Evolutionary conservation across 2,329 filamentous ascomycete species (phyloP).

Genomic region (Talaromyces islandicus): DNA sequence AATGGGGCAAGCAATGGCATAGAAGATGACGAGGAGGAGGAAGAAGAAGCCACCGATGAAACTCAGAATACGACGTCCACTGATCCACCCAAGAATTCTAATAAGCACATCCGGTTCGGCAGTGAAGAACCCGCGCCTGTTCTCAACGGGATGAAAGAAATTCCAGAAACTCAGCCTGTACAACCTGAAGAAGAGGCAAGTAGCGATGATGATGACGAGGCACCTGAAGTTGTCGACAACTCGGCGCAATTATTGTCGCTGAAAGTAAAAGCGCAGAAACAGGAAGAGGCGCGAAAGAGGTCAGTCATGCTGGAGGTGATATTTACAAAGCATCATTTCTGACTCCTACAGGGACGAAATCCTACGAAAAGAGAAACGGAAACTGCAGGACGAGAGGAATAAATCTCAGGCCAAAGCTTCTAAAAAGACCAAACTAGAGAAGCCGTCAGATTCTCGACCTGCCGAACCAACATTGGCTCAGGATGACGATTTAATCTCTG

Average conservation of each 20-base stretch:
- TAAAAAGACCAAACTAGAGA: conserved; percentile 25
- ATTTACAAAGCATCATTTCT: not conserved
- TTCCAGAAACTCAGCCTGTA: conserved; percentile 12
- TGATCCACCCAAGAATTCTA: not conserved
- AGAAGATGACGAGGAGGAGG: too few species aligned
- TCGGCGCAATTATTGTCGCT: conserved; percentile 32
- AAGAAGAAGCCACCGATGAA: not conserved
- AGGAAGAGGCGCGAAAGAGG: conserved; percentile 31
- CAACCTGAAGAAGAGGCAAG: conserved; percentile 9
- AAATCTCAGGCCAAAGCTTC: conserved; percentile 32
- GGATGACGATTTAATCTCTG: conserved; percentile 35
- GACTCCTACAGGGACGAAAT: conserved; percentile 28
- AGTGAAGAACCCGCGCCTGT: conserved; percentile 34
- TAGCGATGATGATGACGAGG: conserved; percentile 33
- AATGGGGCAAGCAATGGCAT: not conserved
- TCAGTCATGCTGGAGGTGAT: conserved; percentile 16
- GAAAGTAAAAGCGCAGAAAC: conserved; percentile 33
- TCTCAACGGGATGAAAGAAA: conserved; percentile 15
- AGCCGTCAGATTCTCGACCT: conserved; percentile 8
- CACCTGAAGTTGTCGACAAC: conserved; percentile 38
- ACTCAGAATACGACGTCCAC: not conserved
- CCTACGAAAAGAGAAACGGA: conserved; percentile 33
- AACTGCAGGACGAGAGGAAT: conserved; percentile 32
- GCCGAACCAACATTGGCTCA: conserved; percentile 10
- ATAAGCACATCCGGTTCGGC: conserved; percentile 32